phyloP scores from a whole-genome alignment of 2,329 filamentous ascomycete species.

The Aspergillus sp. region DNA sequence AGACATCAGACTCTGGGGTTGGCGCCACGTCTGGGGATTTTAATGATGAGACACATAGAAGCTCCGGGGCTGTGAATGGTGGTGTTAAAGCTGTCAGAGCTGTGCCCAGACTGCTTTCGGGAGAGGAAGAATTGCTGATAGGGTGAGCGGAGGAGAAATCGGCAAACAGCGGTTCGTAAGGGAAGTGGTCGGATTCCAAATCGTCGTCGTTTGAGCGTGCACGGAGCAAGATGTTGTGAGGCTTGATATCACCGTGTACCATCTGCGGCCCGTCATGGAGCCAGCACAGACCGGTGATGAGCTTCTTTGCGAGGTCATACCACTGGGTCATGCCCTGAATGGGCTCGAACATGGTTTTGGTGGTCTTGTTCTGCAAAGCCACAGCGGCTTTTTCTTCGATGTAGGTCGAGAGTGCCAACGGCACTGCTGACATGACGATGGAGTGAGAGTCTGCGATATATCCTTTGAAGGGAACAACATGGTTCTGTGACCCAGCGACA shows the following conservation, averaged over 20 bases:
- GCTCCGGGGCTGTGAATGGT: constrained; percentile 50
- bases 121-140: constrained; percentile 10
- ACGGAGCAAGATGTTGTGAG: constrained; percentile 47
- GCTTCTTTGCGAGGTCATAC: constrained; percentile 42
- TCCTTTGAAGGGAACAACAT: constrained; percentile 50
- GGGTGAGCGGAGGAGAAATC: constrained; percentile 49
- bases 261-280: constrained; percentile 44
- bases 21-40: constrained; percentile 36
- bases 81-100: constrained; percentile 46
- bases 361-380: constrained; percentile 37
- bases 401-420: constrained; percentile 45
- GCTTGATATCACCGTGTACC: constrained; percentile 53
- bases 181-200: constrained; percentile 27
- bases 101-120: constrained; percentile 20
- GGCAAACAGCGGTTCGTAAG: constrained; percentile 45
- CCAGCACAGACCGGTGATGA: constrained; percentile 48
- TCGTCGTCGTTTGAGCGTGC: constrained; percentile 18
- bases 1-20: constrained; percentile 47
- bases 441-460: constrained; percentile 41
- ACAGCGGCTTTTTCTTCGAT: constrained; percentile 39
- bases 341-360: constrained; percentile 49
- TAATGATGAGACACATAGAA: constrained; percentile 41
- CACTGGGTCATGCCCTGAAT: constrained; percentile 45
- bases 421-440: constrained; percentile 49
- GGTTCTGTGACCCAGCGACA: constrained; percentile 33